These are phyloP conservation scores for Dendrobium chrysotoxum DNA, from an alignment of 106 monocot genomes.

Conservation along the genomic window DNA sequence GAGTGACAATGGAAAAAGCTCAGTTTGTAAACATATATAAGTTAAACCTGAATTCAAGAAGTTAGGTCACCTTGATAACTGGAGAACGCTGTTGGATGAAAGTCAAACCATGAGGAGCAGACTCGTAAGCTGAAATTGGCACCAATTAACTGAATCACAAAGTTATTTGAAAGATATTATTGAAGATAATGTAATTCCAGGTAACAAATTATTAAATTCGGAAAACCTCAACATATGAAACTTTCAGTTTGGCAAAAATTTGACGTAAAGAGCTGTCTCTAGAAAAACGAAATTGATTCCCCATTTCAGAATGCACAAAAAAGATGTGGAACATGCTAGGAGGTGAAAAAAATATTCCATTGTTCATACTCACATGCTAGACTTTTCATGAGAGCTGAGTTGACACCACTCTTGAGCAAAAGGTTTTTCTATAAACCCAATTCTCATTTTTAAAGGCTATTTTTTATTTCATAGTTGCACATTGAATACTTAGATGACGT, in stretches of 20 bases:
- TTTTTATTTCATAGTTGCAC: neutral
- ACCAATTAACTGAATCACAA: neutral
- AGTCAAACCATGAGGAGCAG: slow-evolving; percentile 26
- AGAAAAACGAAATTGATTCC: neutral
- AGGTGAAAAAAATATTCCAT: too few species aligned
- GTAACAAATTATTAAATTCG: neutral
- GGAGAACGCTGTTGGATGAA: slow-evolving; percentile 75
- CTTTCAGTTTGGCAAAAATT: neutral
- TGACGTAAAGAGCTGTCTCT: neutral
- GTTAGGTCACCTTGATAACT: slow-evolving; percentile 43
- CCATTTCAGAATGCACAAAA: neutral
- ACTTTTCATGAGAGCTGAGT: neutral
- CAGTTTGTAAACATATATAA: neutral
- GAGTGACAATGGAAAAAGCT: neutral
- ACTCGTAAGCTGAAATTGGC: slow-evolving; percentile 44
- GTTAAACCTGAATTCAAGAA: neutral
- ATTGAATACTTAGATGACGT: neutral
- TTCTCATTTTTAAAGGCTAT: too few species aligned
- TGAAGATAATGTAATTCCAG: neutral
- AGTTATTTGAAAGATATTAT: neutral
- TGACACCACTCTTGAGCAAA: neutral
- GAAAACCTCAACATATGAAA: neutral
- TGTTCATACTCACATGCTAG: too few species aligned
- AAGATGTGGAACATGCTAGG: too few species aligned
- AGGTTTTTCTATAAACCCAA: neutral